phyloP scores from a whole-genome alignment of 805 yeast species.

The Hanseniaspora lachancei region DNA sequence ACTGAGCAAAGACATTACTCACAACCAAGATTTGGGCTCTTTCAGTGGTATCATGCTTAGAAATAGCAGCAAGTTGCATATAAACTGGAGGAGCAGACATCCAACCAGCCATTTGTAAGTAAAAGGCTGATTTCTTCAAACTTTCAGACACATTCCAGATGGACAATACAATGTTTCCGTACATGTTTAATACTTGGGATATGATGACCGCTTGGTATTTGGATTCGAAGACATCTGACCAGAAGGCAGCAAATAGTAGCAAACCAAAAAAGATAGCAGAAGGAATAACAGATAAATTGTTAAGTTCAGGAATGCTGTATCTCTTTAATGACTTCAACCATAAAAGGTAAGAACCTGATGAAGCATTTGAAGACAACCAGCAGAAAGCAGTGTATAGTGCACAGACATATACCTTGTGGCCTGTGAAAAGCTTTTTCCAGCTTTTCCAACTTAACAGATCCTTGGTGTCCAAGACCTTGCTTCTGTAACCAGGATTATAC shows the following conservation, averaged over 20 bases:
- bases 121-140: constrained; percentile 50
- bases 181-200: constrained; percentile 40
- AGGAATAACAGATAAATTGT: constrained; percentile 39
- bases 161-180: constrained; percentile 40
- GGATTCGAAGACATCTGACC: constrained; percentile 39
- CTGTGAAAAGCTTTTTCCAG: constrained; percentile 41
- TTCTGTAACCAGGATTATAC: constrained; percentile 11
- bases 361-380: constrained; percentile 43
- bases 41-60: constrained; percentile 40
- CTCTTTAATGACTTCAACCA: constrained; percentile 37
- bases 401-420: constrained; percentile 48
- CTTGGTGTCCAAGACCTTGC: constrained; percentile 25
- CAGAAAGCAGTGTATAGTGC: constrained; percentile 41
- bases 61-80: constrained; percentile 47
- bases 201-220: constrained; percentile 43
- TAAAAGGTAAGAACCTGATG: constrained; percentile 39
- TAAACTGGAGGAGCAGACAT: constrained; percentile 49
- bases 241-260: constrained; percentile 18
- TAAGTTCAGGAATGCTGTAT: constrained; percentile 32
- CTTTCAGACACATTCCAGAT: constrained; percentile 41
- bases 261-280: constrained; percentile 43
- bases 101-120: constrained; percentile 45
- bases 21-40: constrained; percentile 39
- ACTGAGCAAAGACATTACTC: constrained; percentile 42
- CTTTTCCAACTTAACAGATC: constrained; percentile 31